Evolutionary conservation across 78 protist species (phyloP).

Genomic region (Creolimax fragrantissima): DNA sequence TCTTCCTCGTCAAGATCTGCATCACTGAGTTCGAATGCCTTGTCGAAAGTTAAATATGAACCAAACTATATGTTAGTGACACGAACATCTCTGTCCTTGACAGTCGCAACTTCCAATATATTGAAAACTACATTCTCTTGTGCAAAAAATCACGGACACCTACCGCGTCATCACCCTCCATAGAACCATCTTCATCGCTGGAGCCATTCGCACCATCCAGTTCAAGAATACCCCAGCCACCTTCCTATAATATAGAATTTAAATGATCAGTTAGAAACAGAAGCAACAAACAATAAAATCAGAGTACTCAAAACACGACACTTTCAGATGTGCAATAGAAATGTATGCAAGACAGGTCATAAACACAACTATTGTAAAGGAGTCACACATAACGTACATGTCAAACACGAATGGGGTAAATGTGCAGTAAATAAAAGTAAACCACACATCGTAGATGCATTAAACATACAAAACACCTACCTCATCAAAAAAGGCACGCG

Average conservation of each 20-base stretch:
- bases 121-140: neutral
- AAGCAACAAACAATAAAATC: too few relatives aligned
- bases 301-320: too few relatives aligned
- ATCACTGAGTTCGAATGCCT: neutral
- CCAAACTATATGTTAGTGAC: too few relatives aligned
- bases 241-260: slow-evolving; percentile 27
- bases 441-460: too few relatives aligned
- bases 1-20: neutral
- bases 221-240: slow-evolving; percentile 75
- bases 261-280: too few relatives aligned
- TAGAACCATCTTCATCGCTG: neutral
- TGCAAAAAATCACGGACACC: neutral
- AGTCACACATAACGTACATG: too few relatives aligned
- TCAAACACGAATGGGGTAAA: too few relatives aligned
- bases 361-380: too few relatives aligned
- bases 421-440: too few relatives aligned
- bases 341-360: too few relatives aligned
- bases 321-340: too few relatives aligned
- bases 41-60: neutral
- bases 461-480: too few relatives aligned
- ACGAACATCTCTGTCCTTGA: neutral
- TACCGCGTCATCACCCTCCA: neutral
- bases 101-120: neutral
- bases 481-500: slow-evolving; percentile 49
- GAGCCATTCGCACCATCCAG: slow-evolving; percentile 36